Evolutionary conservation across 2,329 filamentous ascomycete species (phyloP).

Genomic region (Alternaria metachromatica): DNA sequence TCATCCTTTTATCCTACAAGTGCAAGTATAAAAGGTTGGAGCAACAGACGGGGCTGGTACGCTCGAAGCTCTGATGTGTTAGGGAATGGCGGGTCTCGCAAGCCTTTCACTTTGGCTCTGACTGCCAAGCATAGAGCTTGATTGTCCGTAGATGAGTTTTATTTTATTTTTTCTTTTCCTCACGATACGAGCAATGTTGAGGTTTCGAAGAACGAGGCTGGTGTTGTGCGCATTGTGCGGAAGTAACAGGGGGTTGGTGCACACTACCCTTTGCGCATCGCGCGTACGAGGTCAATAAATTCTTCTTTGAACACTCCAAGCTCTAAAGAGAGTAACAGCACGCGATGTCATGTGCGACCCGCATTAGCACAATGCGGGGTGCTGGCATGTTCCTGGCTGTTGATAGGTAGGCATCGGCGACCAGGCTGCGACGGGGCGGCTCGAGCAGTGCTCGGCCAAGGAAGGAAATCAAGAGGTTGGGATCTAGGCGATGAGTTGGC

Average conservation of each 20-base stretch:
- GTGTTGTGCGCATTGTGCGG: neutral
- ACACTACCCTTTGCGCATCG: neutral
- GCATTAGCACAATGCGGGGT: neutral
- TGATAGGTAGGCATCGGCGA: neutral
- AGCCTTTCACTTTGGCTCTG: neutral
- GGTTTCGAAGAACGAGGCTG: neutral
- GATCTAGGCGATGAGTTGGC: neutral
- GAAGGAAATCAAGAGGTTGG: neutral
- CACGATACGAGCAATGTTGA: neutral
- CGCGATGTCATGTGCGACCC: neutral
- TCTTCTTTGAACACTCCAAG: neutral
- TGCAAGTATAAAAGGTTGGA: neutral
- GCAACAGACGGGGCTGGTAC: neutral
- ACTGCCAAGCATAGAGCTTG: fast-evolving
- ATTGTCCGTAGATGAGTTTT: neutral
- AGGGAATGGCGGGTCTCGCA: neutral
- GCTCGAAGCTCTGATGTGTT: neutral
- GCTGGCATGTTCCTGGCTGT: neutral
- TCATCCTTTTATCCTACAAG: neutral
- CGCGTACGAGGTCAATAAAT: neutral
- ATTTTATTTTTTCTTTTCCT: neutral
- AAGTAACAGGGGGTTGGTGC: neutral
- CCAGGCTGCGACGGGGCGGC: neutral
- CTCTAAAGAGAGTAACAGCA: neutral
- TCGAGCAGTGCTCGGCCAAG: neutral